phyloP scores from a whole-genome alignment of 495 filamentous ascomycete species.

The Bathelium albidoporum region DNA sequence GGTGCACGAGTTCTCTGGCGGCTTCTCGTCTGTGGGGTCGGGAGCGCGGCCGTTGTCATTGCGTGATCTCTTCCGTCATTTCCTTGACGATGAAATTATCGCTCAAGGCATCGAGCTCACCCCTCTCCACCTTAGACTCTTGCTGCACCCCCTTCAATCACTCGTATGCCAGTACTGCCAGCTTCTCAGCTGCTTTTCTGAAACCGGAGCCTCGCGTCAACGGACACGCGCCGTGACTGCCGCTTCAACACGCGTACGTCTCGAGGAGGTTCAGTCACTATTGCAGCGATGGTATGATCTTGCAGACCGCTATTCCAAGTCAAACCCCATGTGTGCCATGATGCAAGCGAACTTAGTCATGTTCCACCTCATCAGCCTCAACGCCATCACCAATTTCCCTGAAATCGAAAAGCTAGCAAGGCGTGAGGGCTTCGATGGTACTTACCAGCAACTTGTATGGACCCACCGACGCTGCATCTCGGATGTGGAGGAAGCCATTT shows the following conservation, averaged over 20 bases:
- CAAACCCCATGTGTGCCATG: slow-evolving; percentile 29
- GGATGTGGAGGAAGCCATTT: slow-evolving; percentile 45
- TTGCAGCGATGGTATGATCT: slow-evolving; percentile 50
- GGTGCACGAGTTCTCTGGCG: slow-evolving; percentile 37
- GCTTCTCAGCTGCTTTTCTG: slow-evolving; percentile 33
- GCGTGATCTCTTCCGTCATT: slow-evolving; percentile 44
- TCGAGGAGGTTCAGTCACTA: slow-evolving; percentile 46
- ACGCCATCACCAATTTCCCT: slow-evolving; percentile 46
- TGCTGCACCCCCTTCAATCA: slow-evolving; percentile 32
- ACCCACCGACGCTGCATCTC: slow-evolving; percentile 43
- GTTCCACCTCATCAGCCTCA: slow-evolving; percentile 54
- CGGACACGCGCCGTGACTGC: slow-evolving; percentile 33
- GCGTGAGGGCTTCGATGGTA: slow-evolving; percentile 39
- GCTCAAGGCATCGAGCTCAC: slow-evolving; percentile 31
- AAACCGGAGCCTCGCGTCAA: slow-evolving; percentile 26
- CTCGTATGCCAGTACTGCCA: slow-evolving; percentile 32
- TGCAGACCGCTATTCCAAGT: slow-evolving; percentile 31
- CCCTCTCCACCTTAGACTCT: slow-evolving; percentile 30
- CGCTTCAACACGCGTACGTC: slow-evolving; percentile 39
- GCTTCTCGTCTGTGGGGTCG: slow-evolving; percentile 32
- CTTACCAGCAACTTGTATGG: slow-evolving; percentile 38
- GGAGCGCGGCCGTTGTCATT: slow-evolving; percentile 41
- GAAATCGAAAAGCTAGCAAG: slow-evolving; percentile 50
- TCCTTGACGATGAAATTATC: slow-evolving; percentile 33
- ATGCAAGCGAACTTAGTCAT: slow-evolving; percentile 49